Evolutionary conservation across 2,329 filamentous ascomycete species (phyloP).

Genomic region (Fusarium oxysporum): DNA sequence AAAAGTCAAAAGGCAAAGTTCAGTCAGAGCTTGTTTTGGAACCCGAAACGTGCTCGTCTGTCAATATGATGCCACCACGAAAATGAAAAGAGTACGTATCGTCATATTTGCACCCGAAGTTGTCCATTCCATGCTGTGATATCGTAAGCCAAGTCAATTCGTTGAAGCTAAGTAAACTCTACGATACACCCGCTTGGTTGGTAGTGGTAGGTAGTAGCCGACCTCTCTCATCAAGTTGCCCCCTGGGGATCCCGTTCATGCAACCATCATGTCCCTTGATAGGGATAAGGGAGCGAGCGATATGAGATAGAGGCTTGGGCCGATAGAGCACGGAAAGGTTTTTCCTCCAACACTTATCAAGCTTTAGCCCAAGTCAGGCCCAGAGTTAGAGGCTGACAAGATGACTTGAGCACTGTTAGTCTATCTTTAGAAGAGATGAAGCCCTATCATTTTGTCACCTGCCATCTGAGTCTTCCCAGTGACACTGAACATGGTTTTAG

Average conservation of each 20-base stretch:
- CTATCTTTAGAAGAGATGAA: background rate
- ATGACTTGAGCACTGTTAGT: background rate
- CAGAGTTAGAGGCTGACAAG: background rate
- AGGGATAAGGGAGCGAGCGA: slow-evolving; percentile 5
- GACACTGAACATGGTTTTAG: slow-evolving; percentile 17
- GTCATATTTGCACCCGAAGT: background rate
- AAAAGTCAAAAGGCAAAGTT: slow-evolving; percentile 1
- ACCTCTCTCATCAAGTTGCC: slow-evolving; percentile 9
- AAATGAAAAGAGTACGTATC: background rate
- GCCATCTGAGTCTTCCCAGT: background rate
- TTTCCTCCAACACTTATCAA: background rate
- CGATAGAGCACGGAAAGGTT: background rate
- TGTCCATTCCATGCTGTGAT: background rate
- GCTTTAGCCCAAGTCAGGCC: slow-evolving; percentile 2
- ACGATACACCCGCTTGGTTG: background rate
- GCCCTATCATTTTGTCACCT: background rate
- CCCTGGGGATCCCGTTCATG: slow-evolving; percentile 15
- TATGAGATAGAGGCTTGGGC: background rate
- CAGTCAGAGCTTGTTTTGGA: slow-evolving; percentile 6
- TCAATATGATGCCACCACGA: slow-evolving; percentile 22
- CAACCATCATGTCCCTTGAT: slow-evolving; percentile 6
- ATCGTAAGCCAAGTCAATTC: background rate
- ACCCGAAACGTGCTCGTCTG: slow-evolving; percentile 27
- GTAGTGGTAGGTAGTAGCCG: background rate
- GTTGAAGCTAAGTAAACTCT: background rate